Base-by-base conservation (phyloP, 2,329 filamentous ascomycete genomes). In the Xylaria sp. region DNA sequence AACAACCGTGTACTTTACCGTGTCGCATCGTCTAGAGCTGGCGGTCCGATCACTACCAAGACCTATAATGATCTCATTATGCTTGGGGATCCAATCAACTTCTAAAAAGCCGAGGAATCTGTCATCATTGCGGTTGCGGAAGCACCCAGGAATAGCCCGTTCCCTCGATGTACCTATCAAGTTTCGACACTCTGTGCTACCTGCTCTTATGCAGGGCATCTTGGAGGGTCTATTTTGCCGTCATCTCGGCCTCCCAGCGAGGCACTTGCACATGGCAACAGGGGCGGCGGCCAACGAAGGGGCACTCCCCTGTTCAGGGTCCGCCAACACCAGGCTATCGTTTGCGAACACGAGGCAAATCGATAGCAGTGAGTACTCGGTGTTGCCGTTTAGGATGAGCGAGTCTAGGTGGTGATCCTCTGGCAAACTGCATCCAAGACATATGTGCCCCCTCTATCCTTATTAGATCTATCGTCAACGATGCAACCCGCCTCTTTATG, bases 201-300 rank as follows among this genome's bases (percentile, higher is more conserved):
- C n/a, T 39, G 41, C 49, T 57, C 48, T 53, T 57, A 59, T 59
- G 51, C 59, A 51, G 45, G 41, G 20, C 19, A 46, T 46, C 39
- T 51, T 44, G 52, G 45, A 56, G 52, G 47, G 52, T 60, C 42
- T 41, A 57, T 70, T 70, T 69, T 71, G 63, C 57, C 60, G 55
- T 42, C 18, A 50, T 43, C 52, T 69, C 63, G 62, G 66, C 57
- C 64, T 63, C 66, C 62, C 63, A 62, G 60, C 62, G 57, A 62
- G 63, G 66, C 61, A 57, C 59, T 62, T 64, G 63, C 69, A 71
- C 67, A 70, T 71, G 70, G 66, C 68, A 37, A 54, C 56, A 67
- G 67, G 63, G 64, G 64, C 60, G 56, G 48, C 39, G 45, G 38
- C 45, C 45, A 50, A 56, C 46, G 55, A 53, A n/a, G 38, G 21